Percentiles rank a stretch among this genome's conserved stretches.
Conservation (phyloP, 2,329 filamentous ascomycete species). For the Neofusicoccum parvum region DNA sequence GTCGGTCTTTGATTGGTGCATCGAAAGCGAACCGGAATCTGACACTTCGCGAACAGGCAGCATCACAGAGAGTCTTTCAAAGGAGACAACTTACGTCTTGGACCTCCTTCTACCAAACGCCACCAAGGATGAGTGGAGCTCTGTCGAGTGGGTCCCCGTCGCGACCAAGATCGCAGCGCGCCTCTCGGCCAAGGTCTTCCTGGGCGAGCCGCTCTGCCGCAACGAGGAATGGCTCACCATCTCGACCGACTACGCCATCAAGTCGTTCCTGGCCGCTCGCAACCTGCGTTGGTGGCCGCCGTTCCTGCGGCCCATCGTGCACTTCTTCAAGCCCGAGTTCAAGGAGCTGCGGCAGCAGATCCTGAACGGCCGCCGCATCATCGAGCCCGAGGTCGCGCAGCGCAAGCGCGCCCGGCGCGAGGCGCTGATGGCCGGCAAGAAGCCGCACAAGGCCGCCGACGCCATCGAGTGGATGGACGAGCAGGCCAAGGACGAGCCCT, state of each 20-base stretch:
- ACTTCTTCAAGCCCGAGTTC: conserved; percentile 24
- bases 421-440: conserved; percentile 24
- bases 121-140: conserved; percentile 9
- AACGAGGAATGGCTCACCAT: conserved; percentile 44
- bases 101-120: conserved; percentile 7
- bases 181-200: conserved; percentile 33
- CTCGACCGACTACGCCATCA: conserved; percentile 38
- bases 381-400: conserved; percentile 37
- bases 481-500: conserved; percentile 23
- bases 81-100: background rate
- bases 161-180: conserved; percentile 44
- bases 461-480: conserved; percentile 25
- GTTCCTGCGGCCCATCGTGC: conserved; percentile 33
- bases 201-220: conserved; percentile 39
- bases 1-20: too few relatives aligned
- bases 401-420: conserved; percentile 26
- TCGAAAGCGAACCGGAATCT: background rate
- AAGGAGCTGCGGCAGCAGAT: conserved; percentile 27
- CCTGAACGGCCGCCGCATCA: conserved; percentile 27
- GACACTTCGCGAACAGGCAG: background rate
- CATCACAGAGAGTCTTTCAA: background rate
- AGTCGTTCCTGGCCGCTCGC: conserved; percentile 37
- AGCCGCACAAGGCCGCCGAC: conserved; percentile 20
- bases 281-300: conserved; percentile 39
- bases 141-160: conserved; percentile 34